Conservation (phyloP, 2,329 filamentous ascomycete species). For the Pezicula radicicola region DNA sequence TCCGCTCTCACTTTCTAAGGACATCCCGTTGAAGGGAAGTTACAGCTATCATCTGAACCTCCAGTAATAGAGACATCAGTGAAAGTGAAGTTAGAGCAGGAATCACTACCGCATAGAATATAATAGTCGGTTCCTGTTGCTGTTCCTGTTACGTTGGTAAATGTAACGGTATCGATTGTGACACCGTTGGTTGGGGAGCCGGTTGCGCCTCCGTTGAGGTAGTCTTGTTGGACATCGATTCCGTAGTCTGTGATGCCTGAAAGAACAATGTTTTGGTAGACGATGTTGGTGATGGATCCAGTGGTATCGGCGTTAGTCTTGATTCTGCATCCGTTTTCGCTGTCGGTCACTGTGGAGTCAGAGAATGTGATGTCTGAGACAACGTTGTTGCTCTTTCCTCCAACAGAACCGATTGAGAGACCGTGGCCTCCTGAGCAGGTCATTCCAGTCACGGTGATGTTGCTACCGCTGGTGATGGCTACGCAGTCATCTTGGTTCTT, state of each 20-base stretch:
- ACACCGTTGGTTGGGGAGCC: slow-evolving; percentile 34
- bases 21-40: slow-evolving; percentile 15
- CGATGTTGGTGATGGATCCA: slow-evolving; percentile 34
- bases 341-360: slow-evolving; percentile 21
- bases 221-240: slow-evolving; percentile 49
- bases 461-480: slow-evolving; percentile 49
- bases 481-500: slow-evolving; percentile 58
- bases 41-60: slow-evolving; percentile 17
- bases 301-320: slow-evolving; percentile 34
- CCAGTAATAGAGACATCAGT: slow-evolving; percentile 29
- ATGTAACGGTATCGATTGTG: slow-evolving; percentile 24
- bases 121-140: slow-evolving; percentile 29
- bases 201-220: slow-evolving; percentile 40
- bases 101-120: slow-evolving; percentile 30
- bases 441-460: slow-evolving; percentile 14
- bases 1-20: neutral
- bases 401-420: slow-evolving; percentile 24
- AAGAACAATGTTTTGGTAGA: slow-evolving; percentile 42
- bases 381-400: slow-evolving; percentile 24
- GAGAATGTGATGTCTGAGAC: slow-evolving; percentile 24
- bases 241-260: slow-evolving; percentile 42
- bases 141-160: slow-evolving; percentile 27
- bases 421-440: slow-evolving; percentile 21
- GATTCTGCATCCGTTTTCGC: slow-evolving; percentile 30
- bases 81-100: slow-evolving; percentile 30